These are phyloP conservation scores for Cercospora sojina DNA, from an alignment of 2,329 filamentous ascomycete genomes.

Conservation along the genomic window DNA sequence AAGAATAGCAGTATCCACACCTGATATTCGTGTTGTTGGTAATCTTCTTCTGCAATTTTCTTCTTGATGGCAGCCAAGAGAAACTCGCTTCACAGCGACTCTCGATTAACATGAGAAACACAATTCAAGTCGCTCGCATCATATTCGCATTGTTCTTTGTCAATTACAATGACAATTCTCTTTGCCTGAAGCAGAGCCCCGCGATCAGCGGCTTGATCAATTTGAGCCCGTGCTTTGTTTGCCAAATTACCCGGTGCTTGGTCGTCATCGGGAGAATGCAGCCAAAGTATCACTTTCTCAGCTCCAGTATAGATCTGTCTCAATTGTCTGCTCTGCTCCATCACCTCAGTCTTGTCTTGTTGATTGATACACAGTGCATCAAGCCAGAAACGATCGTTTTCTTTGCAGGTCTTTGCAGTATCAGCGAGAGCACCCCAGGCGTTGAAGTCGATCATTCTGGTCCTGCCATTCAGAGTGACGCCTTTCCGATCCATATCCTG, in stretches of 20 bases:
- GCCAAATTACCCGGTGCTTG: neutral
- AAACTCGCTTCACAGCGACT: neutral
- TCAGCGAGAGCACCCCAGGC: slow-evolving; percentile 14
- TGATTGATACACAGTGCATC: slow-evolving; percentile 14
- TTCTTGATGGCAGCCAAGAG: neutral
- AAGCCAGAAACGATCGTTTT: slow-evolving; percentile 9
- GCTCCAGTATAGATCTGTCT: slow-evolving; percentile 7
- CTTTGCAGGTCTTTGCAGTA: neutral
- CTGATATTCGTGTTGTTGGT: neutral
- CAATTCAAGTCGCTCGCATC: neutral
- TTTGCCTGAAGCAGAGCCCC: neutral
- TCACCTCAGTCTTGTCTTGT: slow-evolving; percentile 6
- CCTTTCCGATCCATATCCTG: slow-evolving; percentile 5
- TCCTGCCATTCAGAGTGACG: slow-evolving; percentile 20
- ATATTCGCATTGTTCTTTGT: neutral
- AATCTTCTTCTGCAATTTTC: neutral
- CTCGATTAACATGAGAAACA: neutral
- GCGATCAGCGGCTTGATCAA: neutral
- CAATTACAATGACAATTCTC: neutral
- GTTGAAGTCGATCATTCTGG: slow-evolving; percentile 12
- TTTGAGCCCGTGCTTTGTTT: neutral
- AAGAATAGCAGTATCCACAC: neutral
- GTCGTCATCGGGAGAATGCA: neutral
- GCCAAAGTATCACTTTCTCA: neutral
- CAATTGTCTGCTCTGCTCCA: neutral